A percentile compares a stretch with the other conserved stretches of the same genome.
Evolutionary conservation across 805 yeast species (phyloP).

Genomic region (Saccharomycopsis sp.): DNA sequence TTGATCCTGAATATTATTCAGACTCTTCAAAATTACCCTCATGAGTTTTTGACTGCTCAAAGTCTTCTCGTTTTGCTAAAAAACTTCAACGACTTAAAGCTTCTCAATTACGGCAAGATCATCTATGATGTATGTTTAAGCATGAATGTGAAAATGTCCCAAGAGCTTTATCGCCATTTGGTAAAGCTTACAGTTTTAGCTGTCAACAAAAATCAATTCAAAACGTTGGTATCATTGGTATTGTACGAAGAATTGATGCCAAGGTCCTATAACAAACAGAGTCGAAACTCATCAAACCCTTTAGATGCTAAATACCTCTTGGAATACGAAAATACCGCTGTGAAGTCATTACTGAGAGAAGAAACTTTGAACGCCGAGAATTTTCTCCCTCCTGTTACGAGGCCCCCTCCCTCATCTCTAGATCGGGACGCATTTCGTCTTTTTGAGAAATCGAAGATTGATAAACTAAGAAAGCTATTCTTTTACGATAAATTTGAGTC

Average conservation of each 20-base stretch:
- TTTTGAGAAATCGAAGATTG: neutral
- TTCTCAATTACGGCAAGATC: neutral
- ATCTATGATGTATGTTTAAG: constrained; percentile 1
- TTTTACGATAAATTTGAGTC: neutral
- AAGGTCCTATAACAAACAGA: neutral
- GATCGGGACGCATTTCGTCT: neutral
- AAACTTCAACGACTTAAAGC: neutral
- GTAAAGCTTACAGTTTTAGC: neutral
- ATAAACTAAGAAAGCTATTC: neutral
- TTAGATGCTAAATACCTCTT: constrained; percentile 5
- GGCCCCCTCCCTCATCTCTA: neutral
- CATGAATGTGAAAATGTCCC: constrained; percentile 2
- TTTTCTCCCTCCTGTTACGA: neutral
- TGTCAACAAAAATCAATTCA: neutral
- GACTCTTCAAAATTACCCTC: neutral
- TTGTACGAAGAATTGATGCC: neutral
- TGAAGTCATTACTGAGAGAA: neutral
- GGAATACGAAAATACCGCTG: constrained; percentile 5
- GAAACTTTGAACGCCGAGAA: neutral
- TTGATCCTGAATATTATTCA: neutral
- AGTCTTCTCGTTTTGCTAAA: neutral
- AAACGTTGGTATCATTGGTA: neutral
- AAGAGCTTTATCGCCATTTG: neutral
- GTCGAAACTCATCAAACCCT: neutral
- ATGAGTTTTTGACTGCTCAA: constrained; percentile 6